Evolutionary conservation across 495 filamentous ascomycete species (phyloP).

Genomic region (Daldinia grandis): DNA sequence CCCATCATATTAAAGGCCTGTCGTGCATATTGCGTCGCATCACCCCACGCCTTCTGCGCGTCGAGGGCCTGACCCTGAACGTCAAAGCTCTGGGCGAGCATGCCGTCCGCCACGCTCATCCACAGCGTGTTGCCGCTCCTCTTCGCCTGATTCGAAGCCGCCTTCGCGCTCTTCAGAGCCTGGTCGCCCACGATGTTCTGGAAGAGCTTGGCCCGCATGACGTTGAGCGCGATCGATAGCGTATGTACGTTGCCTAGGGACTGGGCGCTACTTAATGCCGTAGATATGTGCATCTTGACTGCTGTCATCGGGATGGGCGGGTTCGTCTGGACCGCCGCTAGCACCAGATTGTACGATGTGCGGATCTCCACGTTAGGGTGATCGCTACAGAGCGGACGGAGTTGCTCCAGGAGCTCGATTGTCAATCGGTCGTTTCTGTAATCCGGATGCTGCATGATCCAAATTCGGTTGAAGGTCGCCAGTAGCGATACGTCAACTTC

Average conservation of each 20-base stretch:
- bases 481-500: slow-evolving; percentile 77
- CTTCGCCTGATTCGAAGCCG: slow-evolving; percentile 76
- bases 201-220: slow-evolving; percentile 89
- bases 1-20: slow-evolving; percentile 39
- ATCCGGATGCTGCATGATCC: slow-evolving; percentile 76
- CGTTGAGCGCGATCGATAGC: slow-evolving; percentile 79
- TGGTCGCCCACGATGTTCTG: slow-evolving; percentile 86
- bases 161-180: slow-evolving; percentile 84
- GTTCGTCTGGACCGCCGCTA: slow-evolving; percentile 69
- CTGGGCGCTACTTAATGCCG: slow-evolving; percentile 59
- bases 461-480: slow-evolving; percentile 79
- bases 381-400: slow-evolving; percentile 72
- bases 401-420: slow-evolving; percentile 66
- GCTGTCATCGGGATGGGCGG: slow-evolving; percentile 66
- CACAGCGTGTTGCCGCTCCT: slow-evolving; percentile 81
- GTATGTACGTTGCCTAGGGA: slow-evolving; percentile 76
- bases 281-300: slow-evolving; percentile 79
- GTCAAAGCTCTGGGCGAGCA: slow-evolving; percentile 78
- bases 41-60: slow-evolving; percentile 53
- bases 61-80: slow-evolving; percentile 73
- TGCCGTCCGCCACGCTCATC: slow-evolving; percentile 83
- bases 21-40: slow-evolving; percentile 43
- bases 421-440: slow-evolving; percentile 59
- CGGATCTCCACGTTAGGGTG: slow-evolving; percentile 77
- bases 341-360: slow-evolving; percentile 80